Evolutionary conservation across 352 stramenopile genomes (phyloP), one percentile per base, ranked within the genome.

Genomic region (Globisporangium ultimum): DNA sequence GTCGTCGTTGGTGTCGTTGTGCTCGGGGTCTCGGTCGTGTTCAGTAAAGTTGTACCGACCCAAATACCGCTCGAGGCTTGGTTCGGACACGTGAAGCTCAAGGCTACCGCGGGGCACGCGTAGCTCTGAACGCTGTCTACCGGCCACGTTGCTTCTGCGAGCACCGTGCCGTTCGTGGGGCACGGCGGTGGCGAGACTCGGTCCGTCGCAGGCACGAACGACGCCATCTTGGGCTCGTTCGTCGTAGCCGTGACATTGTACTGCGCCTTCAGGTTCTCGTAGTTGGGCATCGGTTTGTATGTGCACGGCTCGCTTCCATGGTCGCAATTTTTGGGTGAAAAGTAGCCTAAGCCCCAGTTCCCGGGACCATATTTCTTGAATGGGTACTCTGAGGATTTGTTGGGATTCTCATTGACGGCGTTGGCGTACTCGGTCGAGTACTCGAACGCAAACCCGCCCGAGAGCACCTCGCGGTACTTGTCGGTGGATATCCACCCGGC

Each of bases 271-370:
- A 96, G 53, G 34, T 56, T 65, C 10, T 87, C 59, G 55, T 67
- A 94, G 54, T 89, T 89, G n/a, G 83, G 83, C 71, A 89, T 90
- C 3, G 61, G 71, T 32, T 84, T 86, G 66, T 88, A 95, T 13
- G 63, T 63, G 59, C 87, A 96, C 12, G 63, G 46, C 13, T 74
- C 72, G 20, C 58, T 68, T 7, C 70, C 53, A 50, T 92, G 72
- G 40, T 94, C 77, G 48, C 85, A 96, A 36, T 82, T 61, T 12
- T 73, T 71, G 0, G 85, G 85, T 12, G 67, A 75, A 47, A 85
- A 93, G 63, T 91, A 96, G 0, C 87, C 87, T 7, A 95, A 48
- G 10, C 87, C 87, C 43, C 93, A 96, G 58, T 93, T 91, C 56
- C 87, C 67, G 0, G 68, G 68, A 1, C 74, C 80, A 32, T 74